phyloP scores from a whole-genome alignment of 1,139 yeast species.

The Taphrina wiesneri region DNA sequence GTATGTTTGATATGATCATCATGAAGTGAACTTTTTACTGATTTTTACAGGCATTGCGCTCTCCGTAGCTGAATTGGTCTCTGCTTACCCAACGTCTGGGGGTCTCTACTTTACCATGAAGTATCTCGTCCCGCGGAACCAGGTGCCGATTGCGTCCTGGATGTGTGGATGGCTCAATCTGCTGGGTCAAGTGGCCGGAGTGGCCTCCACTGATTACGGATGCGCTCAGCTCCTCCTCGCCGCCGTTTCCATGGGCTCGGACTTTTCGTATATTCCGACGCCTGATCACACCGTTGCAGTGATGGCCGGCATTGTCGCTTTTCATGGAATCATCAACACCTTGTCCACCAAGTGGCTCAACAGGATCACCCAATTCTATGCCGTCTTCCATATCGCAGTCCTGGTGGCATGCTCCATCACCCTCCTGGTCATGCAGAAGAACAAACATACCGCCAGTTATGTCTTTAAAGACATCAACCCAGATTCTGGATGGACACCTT shows the following conservation, averaged over 20 bases:
- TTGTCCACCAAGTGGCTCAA: slow-evolving; percentile 51
- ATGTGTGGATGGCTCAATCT: slow-evolving; percentile 53
- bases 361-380: slow-evolving; percentile 50
- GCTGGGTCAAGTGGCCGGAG: slow-evolving; percentile 52
- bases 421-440: slow-evolving; percentile 43
- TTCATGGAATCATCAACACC: slow-evolving; percentile 51
- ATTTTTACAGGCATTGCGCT: slow-evolving; percentile 48
- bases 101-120: slow-evolving; percentile 52
- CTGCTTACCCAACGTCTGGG: slow-evolving; percentile 70
- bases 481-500: slow-evolving; percentile 45
- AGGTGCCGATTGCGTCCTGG: slow-evolving; percentile 49
- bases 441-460: slow-evolving; percentile 45
- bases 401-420: slow-evolving; percentile 48
- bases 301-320: slow-evolving; percentile 48
- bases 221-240: slow-evolving; percentile 50
- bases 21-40: background rate
- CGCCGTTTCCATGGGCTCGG: slow-evolving; percentile 50
- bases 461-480: slow-evolving; percentile 45
- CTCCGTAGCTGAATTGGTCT: slow-evolving; percentile 63
- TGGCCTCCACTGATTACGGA: slow-evolving; percentile 47
- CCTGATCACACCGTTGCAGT: slow-evolving; percentile 51
- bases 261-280: slow-evolving; percentile 49
- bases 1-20: slow-evolving; percentile 53
- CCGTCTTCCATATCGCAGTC: slow-evolving; percentile 50
- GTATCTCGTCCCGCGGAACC: slow-evolving; percentile 43